Evolutionary conservation across 257 asterid species (phyloP).

Genomic region (Linaria vulgaris): DNA sequence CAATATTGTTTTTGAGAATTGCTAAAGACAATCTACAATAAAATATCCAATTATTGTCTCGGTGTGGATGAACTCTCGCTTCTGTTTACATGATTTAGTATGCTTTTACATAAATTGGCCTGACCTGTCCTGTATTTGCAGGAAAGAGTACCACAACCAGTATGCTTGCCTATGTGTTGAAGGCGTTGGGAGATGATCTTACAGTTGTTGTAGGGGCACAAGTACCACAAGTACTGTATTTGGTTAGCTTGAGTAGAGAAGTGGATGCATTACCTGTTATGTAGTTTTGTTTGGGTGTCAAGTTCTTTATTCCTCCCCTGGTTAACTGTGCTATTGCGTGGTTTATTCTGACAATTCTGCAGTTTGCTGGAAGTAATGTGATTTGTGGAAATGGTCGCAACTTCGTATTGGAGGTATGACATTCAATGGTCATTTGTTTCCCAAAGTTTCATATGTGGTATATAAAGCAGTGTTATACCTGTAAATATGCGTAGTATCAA

Average conservation of each 20-base stretch:
- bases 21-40: neutral
- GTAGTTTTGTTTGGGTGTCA: neutral
- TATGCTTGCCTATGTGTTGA: conserved; percentile 41
- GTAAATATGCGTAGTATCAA: too few species aligned
- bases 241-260: neutral
- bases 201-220: conserved; percentile 45
- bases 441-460: neutral
- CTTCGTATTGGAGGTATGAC: conserved; percentile 43
- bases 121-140: conserved; percentile 8
- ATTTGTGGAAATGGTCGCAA: conserved; percentile 33
- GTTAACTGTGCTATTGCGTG: neutral
- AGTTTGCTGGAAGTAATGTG: conserved; percentile 39
- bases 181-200: conserved; percentile 41
- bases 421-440: neutral
- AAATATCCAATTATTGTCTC: neutral
- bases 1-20: neutral
- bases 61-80: neutral
- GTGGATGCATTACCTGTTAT: neutral
- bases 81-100: neutral
- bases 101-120: neutral
- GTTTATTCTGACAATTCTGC: conserved; percentile 20
- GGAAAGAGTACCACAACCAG: conserved; percentile 46
- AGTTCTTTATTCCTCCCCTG: neutral
- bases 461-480: too few species aligned
- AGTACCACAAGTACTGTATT: conserved; percentile 40